Evolutionary conservation across 2,329 filamentous ascomycete genomes (phyloP).

Genomic region (Monosporascus sp.): DNA sequence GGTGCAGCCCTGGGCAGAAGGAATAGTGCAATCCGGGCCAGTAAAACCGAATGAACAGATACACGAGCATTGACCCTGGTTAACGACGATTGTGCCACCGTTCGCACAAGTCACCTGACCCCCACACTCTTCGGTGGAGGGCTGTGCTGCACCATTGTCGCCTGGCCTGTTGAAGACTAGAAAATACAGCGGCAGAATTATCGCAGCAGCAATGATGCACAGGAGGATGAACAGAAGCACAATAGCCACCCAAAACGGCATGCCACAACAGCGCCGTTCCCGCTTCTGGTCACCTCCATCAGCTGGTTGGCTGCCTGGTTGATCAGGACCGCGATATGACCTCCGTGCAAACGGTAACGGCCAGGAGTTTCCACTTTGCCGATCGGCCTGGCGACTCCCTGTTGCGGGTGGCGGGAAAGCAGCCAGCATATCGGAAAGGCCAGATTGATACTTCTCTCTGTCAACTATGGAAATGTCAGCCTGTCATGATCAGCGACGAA

Average conservation of each 20-base stretch:
- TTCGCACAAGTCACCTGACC: conserved; percentile 65
- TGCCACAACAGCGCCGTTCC: conserved; percentile 70
- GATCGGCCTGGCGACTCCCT: conserved; percentile 33
- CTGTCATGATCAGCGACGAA: neutral
- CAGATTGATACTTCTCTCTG: conserved; percentile 42
- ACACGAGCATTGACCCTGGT: conserved; percentile 68
- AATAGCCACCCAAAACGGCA: conserved; percentile 75
- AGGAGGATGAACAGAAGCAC: conserved; percentile 59
- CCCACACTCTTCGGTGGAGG: conserved; percentile 49
- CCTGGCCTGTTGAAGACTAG: conserved; percentile 52
- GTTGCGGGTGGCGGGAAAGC: conserved; percentile 58
- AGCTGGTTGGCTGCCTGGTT: neutral
- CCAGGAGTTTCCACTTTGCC: conserved; percentile 46
- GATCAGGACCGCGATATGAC: conserved; percentile 15
- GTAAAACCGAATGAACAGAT: conserved; percentile 88
- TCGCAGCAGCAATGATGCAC: conserved; percentile 69
- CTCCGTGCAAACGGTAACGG: conserved; percentile 33
- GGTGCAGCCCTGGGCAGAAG: conserved; percentile 46
- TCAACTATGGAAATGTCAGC: conserved; percentile 25
- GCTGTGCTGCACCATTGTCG: conserved; percentile 23
- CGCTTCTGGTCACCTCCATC: conserved; percentile 11
- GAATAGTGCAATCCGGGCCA: conserved; percentile 44
- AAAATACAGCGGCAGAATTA: conserved; percentile 69
- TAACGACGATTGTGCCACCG: conserved; percentile 70
- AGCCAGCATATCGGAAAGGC: conserved; percentile 59